Evolutionary conservation across 495 filamentous ascomycete genomes (phyloP), one percentile per base, ranked within the genome.

Genomic region (Lasiosphaeria hispida): DNA sequence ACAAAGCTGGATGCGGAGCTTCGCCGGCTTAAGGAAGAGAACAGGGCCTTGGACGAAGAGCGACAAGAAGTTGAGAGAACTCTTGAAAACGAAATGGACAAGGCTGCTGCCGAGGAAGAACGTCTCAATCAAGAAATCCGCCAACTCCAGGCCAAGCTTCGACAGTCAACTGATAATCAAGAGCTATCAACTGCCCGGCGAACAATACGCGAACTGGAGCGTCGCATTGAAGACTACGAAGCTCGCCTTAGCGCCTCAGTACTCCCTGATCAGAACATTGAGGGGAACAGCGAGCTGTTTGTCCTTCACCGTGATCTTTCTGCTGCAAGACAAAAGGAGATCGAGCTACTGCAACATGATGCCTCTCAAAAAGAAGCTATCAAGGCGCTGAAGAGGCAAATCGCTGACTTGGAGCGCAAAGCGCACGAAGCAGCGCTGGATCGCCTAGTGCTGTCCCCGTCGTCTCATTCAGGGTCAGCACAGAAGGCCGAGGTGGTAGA

Each of bases 401-500:
- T 82, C 33, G 61, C 69, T 41, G 75, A 80, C 10, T 71, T 81
- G 37, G 80, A 83, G 61, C 69, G 77, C 10, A 72, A 71, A 45
- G 63, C 67, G 6, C 72, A 78, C 42, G 75, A 83, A 19, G 72
- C 71, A 2, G 71, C 75, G 35, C 67, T 80, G 10, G 66, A 70
- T 11, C 68, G 69, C 0, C 60, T 74, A 7, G 62, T 50, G 10
- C 15, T 41, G 2, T 79, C 57, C 65, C 79, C 47, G 56, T 75
- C 57, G 0, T 69, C 65, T 13, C 60, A 59, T 30, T 52, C 48
- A 47, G 74, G 67, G 18, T 85, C 87, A 14, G 80, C 79, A 14
- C 75, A 80, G 35, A 84, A 89, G 53, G 79, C 77, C 14, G 87
- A 90, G 65, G 60, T 90, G 10, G 76, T 80, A 10, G 82, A 80